A percentile compares a stretch with the other conserved stretches of the same genome.
These are phyloP conservation scores for Boletellus emodensis DNA, from an alignment of 768 basidiomycete species.

Conservation along the genomic window DNA sequence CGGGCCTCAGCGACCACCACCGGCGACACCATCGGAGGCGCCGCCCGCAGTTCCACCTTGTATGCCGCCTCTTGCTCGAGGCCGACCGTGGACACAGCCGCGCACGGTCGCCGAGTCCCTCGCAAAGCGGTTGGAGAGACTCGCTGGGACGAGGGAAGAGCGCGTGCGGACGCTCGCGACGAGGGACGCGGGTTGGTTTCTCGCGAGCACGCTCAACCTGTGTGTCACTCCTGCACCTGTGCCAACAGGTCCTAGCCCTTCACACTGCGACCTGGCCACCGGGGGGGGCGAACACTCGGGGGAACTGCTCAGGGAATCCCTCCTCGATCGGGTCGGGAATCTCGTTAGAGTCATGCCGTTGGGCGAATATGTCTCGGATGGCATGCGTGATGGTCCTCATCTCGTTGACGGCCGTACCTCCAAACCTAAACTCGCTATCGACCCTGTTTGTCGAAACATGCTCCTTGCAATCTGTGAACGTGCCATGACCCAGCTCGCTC, in stretches of 20 bases:
- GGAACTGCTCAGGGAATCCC: conserved; percentile 9
- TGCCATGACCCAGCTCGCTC: conserved; percentile 12
- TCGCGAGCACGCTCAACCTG: conserved; percentile 23
- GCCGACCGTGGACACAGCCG: neutral
- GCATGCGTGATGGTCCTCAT: neutral
- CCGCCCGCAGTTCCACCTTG: neutral
- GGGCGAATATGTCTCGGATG: too few species aligned
- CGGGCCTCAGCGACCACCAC: neutral
- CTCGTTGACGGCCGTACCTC: neutral
- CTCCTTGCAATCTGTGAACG: conserved; percentile 29
- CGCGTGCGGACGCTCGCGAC: conserved; percentile 23
- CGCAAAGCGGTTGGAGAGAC: conserved; percentile 5
- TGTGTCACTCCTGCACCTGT: conserved; percentile 10
- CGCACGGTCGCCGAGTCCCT: neutral
- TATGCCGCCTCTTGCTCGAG: neutral
- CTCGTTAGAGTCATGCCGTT: conserved; percentile 14
- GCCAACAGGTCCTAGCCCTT: neutral
- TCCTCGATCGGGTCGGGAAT: conserved; percentile 23
- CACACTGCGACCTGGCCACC: neutral
- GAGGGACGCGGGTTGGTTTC: conserved; percentile 27
- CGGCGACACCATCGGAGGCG: neutral
- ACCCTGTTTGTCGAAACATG: conserved; percentile 25
- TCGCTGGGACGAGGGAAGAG: conserved; percentile 12
- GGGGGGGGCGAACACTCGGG: neutral
- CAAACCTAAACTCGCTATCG: conserved; percentile 5